A percentile compares a stretch with the other conserved stretches of the same genome.
These are phyloP conservation scores for Kodamaea derodonti DNA, from an alignment of 1,139 yeast species.

Conservation along the genomic window DNA sequence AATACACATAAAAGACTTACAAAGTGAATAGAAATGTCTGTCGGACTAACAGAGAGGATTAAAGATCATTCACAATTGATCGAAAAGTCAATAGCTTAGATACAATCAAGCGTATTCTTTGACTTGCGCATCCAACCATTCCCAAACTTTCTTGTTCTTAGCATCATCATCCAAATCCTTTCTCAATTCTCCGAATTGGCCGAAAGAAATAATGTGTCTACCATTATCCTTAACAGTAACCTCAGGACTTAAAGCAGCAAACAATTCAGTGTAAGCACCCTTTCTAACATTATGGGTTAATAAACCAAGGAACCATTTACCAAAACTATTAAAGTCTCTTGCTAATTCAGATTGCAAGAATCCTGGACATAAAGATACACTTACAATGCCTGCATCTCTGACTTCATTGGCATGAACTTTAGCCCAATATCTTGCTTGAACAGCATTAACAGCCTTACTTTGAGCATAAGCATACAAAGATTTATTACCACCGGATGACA, in stretches of 20 bases:
- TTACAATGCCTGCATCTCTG: constrained; percentile 19
- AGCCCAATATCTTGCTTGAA: constrained; percentile 41
- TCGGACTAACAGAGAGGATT: no score
- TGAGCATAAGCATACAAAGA: constrained; percentile 33
- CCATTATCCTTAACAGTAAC: constrained; percentile 2
- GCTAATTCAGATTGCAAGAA: constrained; percentile 35
- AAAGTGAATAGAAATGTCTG: no score
- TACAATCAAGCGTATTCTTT: constrained; percentile 1
- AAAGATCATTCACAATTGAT: no score
- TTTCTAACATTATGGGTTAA: constrained; percentile 3
- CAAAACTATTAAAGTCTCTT: constrained; percentile 18
- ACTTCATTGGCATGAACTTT: constrained; percentile 23
- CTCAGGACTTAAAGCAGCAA: constrained; percentile 19
- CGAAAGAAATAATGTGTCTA: constrained; percentile 4
- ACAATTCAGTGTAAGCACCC: constrained; percentile 21
- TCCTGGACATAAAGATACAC: constrained; percentile 48
- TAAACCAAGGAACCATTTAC: not conserved
- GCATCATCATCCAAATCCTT: constrained; percentile 4
- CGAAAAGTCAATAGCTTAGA: no score
- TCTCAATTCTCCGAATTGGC: constrained; percentile 3
- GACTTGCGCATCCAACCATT: constrained; percentile 5
- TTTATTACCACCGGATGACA: constrained; percentile 8
- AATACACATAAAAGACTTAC: no score
- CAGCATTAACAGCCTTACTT: constrained; percentile 43
- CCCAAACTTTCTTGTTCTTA: constrained; percentile 5